phyloP scores from a whole-genome alignment of 2,329 filamentous ascomycete species.

The Dactylellina drechsleri region DNA sequence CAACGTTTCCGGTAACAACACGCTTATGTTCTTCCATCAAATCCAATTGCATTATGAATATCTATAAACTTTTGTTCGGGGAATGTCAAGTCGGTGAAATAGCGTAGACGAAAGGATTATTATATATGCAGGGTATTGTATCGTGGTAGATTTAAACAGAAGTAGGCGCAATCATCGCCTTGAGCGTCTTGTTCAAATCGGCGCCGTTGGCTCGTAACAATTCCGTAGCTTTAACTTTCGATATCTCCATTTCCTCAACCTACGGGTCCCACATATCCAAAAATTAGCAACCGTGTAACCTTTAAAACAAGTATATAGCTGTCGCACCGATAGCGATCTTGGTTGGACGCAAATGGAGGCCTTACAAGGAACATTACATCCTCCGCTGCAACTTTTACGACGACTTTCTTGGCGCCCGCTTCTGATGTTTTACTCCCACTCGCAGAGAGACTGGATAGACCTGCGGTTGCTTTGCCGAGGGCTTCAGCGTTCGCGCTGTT shows the following conservation, averaged over 20 bases:
- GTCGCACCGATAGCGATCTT: background rate
- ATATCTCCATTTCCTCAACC: constrained; percentile 77
- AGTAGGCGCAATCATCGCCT: constrained; percentile 66
- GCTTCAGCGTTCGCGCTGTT: constrained; percentile 61
- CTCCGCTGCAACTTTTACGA: constrained; percentile 76
- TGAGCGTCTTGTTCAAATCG: constrained; percentile 74
- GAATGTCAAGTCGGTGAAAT: background rate
- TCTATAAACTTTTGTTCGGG: background rate
- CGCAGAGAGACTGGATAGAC: constrained; percentile 61
- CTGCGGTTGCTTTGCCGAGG: constrained; percentile 63
- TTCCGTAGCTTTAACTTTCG: constrained; percentile 78
- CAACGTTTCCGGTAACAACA: background rate
- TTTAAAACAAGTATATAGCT: background rate
- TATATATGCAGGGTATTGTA: background rate
- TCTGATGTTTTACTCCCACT: constrained; percentile 60
- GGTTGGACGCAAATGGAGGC: background rate
- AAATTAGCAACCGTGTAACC: background rate
- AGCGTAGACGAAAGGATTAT: no score
- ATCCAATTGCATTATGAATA: background rate
- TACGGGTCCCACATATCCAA: constrained; percentile 37
- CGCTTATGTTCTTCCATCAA: background rate
- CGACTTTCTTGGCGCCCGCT: constrained; percentile 47
- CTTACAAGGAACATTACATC: constrained; percentile 75
- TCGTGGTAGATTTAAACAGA: constrained; percentile 16
- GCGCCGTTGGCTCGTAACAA: constrained; percentile 77